Conservation (phyloP, 2,329 filamentous ascomycete species). For the Curvularia lunata region DNA sequence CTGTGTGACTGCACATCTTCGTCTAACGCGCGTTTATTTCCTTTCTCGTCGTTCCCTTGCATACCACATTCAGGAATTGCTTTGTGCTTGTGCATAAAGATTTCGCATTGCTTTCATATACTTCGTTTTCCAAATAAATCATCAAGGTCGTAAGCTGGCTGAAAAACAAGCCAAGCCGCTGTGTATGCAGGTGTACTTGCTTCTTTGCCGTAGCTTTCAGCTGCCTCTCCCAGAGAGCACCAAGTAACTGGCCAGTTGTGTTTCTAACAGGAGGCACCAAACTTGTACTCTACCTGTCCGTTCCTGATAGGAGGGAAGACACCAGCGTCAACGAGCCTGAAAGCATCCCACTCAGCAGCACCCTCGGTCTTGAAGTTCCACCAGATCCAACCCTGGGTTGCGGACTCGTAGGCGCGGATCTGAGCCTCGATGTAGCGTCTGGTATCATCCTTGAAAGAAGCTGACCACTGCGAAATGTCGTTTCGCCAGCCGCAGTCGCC, state of each 20-base stretch:
- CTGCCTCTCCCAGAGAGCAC: not conserved
- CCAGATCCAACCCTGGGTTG: constrained; percentile 62
- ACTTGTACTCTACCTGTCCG: constrained; percentile 32
- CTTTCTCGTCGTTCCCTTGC: not conserved
- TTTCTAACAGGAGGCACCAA: constrained; percentile 26
- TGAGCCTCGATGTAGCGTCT: constrained; percentile 63
- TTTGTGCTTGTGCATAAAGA: not conserved
- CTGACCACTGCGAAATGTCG: constrained; percentile 57
- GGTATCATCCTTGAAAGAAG: constrained; percentile 54
- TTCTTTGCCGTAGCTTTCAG: not conserved
- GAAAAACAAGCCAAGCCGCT: constrained; percentile 1
- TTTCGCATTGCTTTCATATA: not conserved
- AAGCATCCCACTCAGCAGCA: constrained; percentile 61
- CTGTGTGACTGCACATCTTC: constrained; percentile 3
- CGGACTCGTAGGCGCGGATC: constrained; percentile 58
- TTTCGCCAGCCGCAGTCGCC: constrained; percentile 63
- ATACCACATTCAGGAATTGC: not conserved
- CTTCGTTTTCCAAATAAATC: constrained; percentile 1
- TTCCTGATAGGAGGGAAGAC: constrained; percentile 54
- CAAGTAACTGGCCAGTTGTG: constrained; percentile 7
- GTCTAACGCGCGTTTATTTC: not conserved
- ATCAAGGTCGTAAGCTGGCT: constrained; percentile 4
- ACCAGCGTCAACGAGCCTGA: constrained; percentile 56
- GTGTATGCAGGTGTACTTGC: not conserved
- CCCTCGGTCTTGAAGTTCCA: constrained; percentile 66